Percentiles rank a stretch among this genome's conserved stretches.
These are phyloP conservation scores for Alternaria arborescens DNA, from an alignment of 2,329 filamentous ascomycete genomes.

Conservation along the genomic window DNA sequence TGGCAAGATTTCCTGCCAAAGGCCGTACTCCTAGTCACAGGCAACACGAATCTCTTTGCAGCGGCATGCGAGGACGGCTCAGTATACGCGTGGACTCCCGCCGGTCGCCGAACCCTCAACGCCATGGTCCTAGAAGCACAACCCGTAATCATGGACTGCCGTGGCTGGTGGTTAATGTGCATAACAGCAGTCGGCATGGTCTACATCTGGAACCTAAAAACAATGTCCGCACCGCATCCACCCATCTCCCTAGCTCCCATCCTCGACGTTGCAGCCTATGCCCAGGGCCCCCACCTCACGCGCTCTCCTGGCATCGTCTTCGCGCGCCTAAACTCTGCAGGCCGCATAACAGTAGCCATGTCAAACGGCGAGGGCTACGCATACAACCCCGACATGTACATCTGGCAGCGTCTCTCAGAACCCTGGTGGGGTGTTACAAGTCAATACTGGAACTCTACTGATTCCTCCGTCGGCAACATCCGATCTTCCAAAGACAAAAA, in stretches of 20 bases:
- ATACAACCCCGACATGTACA: slow-evolving; percentile 84
- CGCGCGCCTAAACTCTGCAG: slow-evolving; percentile 87
- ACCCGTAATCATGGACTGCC: slow-evolving; percentile 90
- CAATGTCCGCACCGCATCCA: slow-evolving; percentile 83
- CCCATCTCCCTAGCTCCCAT: slow-evolving; percentile 89
- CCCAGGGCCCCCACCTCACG: slow-evolving; percentile 80
- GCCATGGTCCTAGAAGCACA: slow-evolving; percentile 89
- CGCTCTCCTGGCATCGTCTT: slow-evolving; percentile 86
- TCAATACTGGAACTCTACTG: slow-evolving; percentile 99
- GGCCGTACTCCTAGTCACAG: slow-evolving; percentile 87
- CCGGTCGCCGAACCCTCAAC: slow-evolving; percentile 84
- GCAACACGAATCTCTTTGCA: slow-evolving; percentile 89
- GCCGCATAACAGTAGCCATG: slow-evolving; percentile 85
- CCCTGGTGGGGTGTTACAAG: slow-evolving; percentile 98
- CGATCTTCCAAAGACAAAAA: slow-evolving; percentile 64
- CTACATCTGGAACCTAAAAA: slow-evolving; percentile 92
- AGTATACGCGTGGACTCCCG: slow-evolving; percentile 89
- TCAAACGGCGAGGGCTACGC: slow-evolving; percentile 94
- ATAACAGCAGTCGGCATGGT: slow-evolving; percentile 88
- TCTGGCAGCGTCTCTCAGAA: slow-evolving; percentile 96
- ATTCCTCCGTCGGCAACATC: slow-evolving; percentile 84
- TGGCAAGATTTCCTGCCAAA: slow-evolving; percentile 96
- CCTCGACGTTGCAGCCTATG: slow-evolving; percentile 83
- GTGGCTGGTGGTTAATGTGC: slow-evolving; percentile 87
- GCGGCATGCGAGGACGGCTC: slow-evolving; percentile 93